A percentile compares a stretch with the other conserved stretches of the same genome.
Conservation (phyloP, 345 rosid genomes). For the Eucalyptus sideroxylon region DNA sequence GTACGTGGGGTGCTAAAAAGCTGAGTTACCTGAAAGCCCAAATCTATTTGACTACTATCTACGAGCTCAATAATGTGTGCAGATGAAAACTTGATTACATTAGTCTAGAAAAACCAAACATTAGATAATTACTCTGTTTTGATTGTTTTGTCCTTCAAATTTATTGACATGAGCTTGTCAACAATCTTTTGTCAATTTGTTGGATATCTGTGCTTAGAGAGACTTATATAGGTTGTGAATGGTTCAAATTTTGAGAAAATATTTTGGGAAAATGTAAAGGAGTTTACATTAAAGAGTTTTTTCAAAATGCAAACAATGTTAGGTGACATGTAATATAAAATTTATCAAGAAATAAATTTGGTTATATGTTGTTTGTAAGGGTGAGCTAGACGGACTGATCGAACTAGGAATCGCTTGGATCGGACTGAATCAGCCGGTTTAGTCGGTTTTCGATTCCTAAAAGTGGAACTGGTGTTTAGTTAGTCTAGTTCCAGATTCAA, state of each 20-base stretch:
- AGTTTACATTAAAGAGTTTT: neutral
- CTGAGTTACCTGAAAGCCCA: neutral
- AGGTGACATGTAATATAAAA: neutral
- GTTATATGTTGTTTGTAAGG: neutral
- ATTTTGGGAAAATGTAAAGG: neutral
- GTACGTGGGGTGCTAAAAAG: neutral
- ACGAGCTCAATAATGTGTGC: neutral
- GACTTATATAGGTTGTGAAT: neutral
- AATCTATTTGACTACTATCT: neutral
- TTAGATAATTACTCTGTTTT: neutral
- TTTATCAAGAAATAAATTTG: neutral
- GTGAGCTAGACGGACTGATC: no score
- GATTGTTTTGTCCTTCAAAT: neutral
- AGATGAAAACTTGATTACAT: neutral
- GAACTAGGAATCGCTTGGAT: no score
- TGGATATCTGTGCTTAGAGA: neutral
- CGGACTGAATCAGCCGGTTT: fast-evolving
- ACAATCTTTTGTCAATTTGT: neutral
- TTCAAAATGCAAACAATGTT: neutral
- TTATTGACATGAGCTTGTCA: neutral
- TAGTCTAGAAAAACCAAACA: neutral
- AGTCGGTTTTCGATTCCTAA: no score
- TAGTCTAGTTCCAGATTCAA: no score
- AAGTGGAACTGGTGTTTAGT: no score
- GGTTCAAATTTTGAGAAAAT: neutral